These are phyloP conservation scores for Quercus tomentella DNA, from an alignment of 331 rosid species.

Conservation along the genomic window DNA sequence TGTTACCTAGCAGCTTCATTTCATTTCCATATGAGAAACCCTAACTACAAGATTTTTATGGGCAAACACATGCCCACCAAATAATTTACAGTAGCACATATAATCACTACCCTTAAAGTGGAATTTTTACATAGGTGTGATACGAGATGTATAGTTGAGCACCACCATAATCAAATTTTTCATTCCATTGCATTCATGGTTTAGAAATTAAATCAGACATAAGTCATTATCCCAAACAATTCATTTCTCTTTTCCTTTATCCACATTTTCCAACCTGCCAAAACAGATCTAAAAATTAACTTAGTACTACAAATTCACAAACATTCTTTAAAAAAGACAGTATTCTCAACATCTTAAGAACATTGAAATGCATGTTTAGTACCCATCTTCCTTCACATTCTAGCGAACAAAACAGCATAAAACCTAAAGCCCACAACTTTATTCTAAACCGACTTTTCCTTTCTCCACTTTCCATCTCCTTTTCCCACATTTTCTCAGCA, in stretches of 20 bases:
- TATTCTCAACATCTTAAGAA: background rate
- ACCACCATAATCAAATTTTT: background rate
- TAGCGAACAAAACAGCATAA: background rate
- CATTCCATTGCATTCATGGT: background rate
- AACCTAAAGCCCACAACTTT: background rate
- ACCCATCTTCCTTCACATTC: background rate
- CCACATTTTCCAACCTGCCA: background rate
- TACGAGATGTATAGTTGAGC: background rate
- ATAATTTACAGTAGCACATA: background rate
- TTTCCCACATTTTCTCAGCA: slow-evolving; percentile 11
- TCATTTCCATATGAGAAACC: background rate
- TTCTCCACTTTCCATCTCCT: background rate
- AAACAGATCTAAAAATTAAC: background rate
- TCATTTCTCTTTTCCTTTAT: background rate
- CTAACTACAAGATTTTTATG: background rate
- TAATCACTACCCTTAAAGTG: background rate
- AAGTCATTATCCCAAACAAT: background rate
- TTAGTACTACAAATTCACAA: background rate
- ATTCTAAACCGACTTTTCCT: background rate
- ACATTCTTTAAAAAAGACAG: background rate
- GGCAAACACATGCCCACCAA: background rate
- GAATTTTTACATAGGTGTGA: no score
- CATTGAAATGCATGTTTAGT: background rate
- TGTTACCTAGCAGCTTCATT: background rate
- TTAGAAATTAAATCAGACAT: background rate